phyloP scores from a whole-genome alignment of 73 alveolate genomes.

The Symbiodinium natans region DNA sequence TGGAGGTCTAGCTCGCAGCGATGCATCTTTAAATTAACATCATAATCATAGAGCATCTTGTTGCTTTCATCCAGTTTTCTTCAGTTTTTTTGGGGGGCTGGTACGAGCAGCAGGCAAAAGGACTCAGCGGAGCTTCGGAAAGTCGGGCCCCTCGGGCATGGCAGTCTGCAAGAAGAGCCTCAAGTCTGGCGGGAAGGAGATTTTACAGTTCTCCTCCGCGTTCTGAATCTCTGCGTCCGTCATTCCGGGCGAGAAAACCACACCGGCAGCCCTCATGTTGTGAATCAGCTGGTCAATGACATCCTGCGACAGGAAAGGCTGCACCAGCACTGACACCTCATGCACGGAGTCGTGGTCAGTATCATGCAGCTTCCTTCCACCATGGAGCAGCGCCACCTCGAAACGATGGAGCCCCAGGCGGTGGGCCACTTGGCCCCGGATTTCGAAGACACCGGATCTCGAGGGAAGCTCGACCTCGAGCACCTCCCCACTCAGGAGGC shows the following conservation, averaged over 20 bases:
- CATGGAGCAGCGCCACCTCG: not conserved
- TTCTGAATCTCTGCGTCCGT: not conserved
- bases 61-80: not conserved
- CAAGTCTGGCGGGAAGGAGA: constrained; percentile 10
- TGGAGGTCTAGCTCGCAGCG: not conserved
- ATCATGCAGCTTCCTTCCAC: not conserved
- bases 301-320: constrained; percentile 1
- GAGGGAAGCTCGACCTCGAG: not conserved
- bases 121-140: not conserved
- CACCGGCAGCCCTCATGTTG: not conserved
- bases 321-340: constrained; percentile 15
- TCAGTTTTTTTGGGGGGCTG: not conserved
- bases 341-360: not conserved
- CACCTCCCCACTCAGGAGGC: constrained; percentile 2
- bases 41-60: too few species aligned
- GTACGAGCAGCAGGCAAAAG: too few species aligned
- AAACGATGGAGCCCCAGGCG: not conserved
- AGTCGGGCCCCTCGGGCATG: constrained; percentile 1
- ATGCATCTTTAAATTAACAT: not conserved
- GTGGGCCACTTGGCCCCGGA: not conserved
- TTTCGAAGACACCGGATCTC: not conserved
- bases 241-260: not conserved
- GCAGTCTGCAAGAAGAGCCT: constrained; percentile 16
- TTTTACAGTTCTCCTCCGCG: not conserved
- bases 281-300: not conserved